Conservation (phyloP, 2,329 filamentous ascomycete species). For the Nothopassalora personata region DNA sequence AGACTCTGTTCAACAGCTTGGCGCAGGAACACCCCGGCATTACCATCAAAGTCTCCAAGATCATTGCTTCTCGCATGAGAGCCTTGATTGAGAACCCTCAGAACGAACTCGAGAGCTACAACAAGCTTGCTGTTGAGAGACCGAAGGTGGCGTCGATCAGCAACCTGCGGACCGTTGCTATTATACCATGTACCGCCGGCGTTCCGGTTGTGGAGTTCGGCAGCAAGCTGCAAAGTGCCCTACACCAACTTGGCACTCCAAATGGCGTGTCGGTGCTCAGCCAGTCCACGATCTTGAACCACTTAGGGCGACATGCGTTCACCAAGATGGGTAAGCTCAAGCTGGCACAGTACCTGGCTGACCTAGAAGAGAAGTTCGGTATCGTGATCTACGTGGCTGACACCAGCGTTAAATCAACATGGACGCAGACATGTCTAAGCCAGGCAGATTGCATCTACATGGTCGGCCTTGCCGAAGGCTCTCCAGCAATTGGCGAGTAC, state of each 20-base stretch:
- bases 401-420: conserved; percentile 92
- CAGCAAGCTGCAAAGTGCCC: conserved; percentile 77
- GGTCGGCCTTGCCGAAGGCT: conserved; percentile 84
- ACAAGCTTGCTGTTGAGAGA: conserved; percentile 45
- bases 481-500: conserved; percentile 88
- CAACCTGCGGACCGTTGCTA: conserved; percentile 86
- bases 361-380: conserved; percentile 94
- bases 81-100: conserved; percentile 77
- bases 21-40: conserved; percentile 96
- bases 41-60: conserved; percentile 98
- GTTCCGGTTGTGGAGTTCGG: conserved; percentile 94
- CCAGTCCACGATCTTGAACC: conserved; percentile 88
- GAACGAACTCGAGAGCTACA: conserved; percentile 42
- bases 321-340: conserved; percentile 96
- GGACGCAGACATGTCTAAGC: conserved; percentile 96
- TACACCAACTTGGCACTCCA: conserved; percentile 80
- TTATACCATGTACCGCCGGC: conserved; percentile 83
- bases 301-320: conserved; percentile 92
- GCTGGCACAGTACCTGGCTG: conserved; percentile 89
- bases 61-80: conserved; percentile 93
- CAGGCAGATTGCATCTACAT: conserved; percentile 95
- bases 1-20: conserved; percentile 93
- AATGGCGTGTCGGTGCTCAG: conserved; percentile 90
- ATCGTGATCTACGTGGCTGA: conserved; percentile 94
- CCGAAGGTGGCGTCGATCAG: conserved; percentile 74